Conservation (phyloP, 805 yeast species). For the Yarrowia yakushimensis region DNA sequence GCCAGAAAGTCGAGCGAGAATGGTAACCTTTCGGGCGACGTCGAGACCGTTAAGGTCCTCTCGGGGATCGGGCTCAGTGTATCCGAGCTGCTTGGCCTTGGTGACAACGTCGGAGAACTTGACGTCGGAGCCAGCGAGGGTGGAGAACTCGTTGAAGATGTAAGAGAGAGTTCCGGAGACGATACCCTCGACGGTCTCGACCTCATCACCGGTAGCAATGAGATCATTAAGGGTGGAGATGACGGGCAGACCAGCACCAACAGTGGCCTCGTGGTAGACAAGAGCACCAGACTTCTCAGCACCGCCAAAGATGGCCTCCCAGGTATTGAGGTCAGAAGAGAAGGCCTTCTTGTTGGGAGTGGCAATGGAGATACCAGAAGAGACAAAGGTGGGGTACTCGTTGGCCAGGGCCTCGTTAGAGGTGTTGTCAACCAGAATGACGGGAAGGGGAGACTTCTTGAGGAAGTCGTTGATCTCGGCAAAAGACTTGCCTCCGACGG, state of each 20-base stretch:
- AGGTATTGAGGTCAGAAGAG: conserved; percentile 65
- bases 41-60: conserved; percentile 98
- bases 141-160: conserved; percentile 89
- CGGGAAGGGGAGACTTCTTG: conserved; percentile 64
- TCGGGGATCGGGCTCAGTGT: conserved; percentile 99
- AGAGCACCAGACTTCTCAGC: conserved; percentile 57
- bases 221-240: conserved; percentile 85
- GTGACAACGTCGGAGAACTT: conserved; percentile 88
- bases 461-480: conserved; percentile 61
- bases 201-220: conserved; percentile 88
- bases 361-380: conserved; percentile 83
- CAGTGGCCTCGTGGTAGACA: conserved; percentile 97
- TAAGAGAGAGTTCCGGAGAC: conserved; percentile 94
- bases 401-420: conserved; percentile 76
- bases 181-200: conserved; percentile 90
- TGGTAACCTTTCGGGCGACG: conserved; percentile 97
- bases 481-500: conserved; percentile 50
- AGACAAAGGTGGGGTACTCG: conserved; percentile 69
- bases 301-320: conserved; percentile 68
- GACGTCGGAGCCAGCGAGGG: conserved; percentile 55
- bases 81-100: conserved; percentile 86
- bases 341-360: conserved; percentile 99
- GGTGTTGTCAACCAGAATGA: conserved; percentile 90
- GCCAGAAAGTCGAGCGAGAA: conserved; percentile 90
- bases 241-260: conserved; percentile 97